Evolutionary conservation across 2,329 filamentous ascomycete genomes (phyloP), one percentile per base, ranked within the genome.

Genomic region (Talaromyces marneffei): DNA sequence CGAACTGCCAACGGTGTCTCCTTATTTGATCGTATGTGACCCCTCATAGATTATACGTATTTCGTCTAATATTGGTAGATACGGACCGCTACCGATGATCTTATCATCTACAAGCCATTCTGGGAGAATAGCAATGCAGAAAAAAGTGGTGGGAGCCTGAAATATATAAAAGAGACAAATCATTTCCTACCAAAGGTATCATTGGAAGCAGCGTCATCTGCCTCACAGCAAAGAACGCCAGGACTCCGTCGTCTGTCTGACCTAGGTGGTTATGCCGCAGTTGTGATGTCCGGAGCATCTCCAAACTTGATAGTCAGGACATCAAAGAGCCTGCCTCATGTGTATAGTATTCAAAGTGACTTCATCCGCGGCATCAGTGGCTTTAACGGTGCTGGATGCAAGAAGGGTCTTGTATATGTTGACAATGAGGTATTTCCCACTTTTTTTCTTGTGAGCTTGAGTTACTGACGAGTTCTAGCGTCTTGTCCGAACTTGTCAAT

Each of bases 51-150:
- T 12, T 3, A 59, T 20, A 35, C 48, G 31, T 23, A 37, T 6
- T 53, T 5, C 62, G 25, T 14, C 59, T 35, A 58, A 55, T 63
- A 61, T 52, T 16, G n/a, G 39, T 65, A 92, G 89, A 79, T 92
- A 29, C 89, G 93, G 56, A 91, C 91, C 54, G 82, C 84, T 9
- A 87, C 85, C 62, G 89, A 96, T 65, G 92, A 97, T 70, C 78
- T 97, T 35, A 88, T 89, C 10, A 83, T 97, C 50, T 99, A 97
- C 72, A 87, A 94, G 71, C 92, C 93, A 1, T 88, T 91, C 67
- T 81, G 84, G 44, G 78, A 78, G 63, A 57, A 60, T 20, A 39
- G 63, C 29, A 39, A 58, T 23, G 66, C 63, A 12, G 63, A 65
- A 40, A 63, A 55, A 27, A 31, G 23, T 16, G 20, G 57, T 4